Percentiles rank a stretch among this genome's conserved stretches.
Conservation (phyloP, 176 grass and related monocot genomes). For the Oryza officinalis region DNA sequence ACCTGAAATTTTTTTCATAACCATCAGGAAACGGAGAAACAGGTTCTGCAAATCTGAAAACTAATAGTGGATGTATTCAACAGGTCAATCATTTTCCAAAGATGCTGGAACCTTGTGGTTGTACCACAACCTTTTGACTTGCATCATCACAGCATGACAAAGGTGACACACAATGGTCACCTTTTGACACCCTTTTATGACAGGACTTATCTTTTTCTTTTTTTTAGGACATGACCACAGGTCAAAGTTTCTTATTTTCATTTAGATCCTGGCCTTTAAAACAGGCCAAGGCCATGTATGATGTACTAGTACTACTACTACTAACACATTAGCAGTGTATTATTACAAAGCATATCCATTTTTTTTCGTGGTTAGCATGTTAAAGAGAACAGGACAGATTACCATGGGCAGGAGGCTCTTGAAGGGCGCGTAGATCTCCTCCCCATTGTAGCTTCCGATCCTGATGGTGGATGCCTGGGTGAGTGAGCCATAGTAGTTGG, state of each 20-base stretch:
- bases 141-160: slow-evolving; percentile 13
- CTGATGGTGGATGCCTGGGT: slow-evolving; percentile 91
- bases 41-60: not conserved
- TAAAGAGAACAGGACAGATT: not conserved
- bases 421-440: slow-evolving; percentile 96
- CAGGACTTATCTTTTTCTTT: not conserved
- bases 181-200: slow-evolving; percentile 14
- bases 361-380: not conserved
- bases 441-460: slow-evolving; percentile 86
- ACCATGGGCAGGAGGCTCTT: slow-evolving; percentile 98
- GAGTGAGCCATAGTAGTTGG: slow-evolving; percentile 94
- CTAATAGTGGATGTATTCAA: not conserved
- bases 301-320: not conserved
- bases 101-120: slow-evolving; percentile 26
- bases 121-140: slow-evolving; percentile 2
- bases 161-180: not conserved
- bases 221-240: not conserved
- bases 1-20: slow-evolving; percentile 47
- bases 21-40: not conserved
- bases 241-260: not conserved
- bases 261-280: not conserved
- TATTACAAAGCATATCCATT: not conserved
- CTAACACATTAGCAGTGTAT: not conserved
- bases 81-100: not conserved
- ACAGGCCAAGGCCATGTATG: not conserved